These are phyloP conservation scores for Tetracladium marchalianum DNA, from an alignment of 495 filamentous ascomycete genomes.

Conservation along the genomic window DNA sequence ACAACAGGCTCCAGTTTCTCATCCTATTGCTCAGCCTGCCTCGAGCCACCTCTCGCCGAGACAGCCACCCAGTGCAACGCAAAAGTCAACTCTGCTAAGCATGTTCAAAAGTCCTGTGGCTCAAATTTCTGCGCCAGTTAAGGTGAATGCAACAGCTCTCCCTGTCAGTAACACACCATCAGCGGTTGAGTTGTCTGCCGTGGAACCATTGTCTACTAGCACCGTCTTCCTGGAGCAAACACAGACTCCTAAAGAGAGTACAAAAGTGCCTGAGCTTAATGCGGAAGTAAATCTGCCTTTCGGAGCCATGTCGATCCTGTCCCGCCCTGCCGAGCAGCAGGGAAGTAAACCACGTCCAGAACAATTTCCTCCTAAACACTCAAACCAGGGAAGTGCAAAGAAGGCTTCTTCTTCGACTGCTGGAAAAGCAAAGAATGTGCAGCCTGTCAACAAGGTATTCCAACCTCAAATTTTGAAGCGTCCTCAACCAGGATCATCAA, in stretches of 20 bases:
- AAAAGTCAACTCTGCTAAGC: constrained; percentile 33
- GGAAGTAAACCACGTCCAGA: constrained; percentile 11
- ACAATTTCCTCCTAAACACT: constrained; percentile 2
- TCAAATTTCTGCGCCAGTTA: constrained; percentile 8
- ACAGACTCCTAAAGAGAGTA: constrained; percentile 1
- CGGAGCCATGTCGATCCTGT: constrained; percentile 12
- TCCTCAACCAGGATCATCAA: constrained; percentile 23
- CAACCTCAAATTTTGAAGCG: constrained; percentile 52
- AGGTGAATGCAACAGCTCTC: constrained; percentile 10
- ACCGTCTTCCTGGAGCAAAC: constrained; percentile 9
- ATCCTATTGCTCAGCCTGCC: constrained; percentile 8
- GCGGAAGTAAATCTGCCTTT: constrained; percentile 15
- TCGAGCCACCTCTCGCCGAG: constrained; percentile 6
- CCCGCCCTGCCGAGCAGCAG: constrained; percentile 10
- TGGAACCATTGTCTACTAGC: constrained; percentile 15
- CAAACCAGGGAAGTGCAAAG: constrained; percentile 14
- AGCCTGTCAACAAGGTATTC: constrained; percentile 32
- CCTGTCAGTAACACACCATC: constrained; percentile 14
- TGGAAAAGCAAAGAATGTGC: not conserved
- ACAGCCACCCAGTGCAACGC: constrained; percentile 29
- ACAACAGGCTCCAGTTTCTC: constrained; percentile 17
- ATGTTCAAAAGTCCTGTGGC: constrained; percentile 35
- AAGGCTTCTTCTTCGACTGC: not conserved
- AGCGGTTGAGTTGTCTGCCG: constrained; percentile 15
- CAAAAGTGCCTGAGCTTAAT: constrained; percentile 14